A percentile compares a stretch with the other conserved stretches of the same genome.
These are phyloP conservation scores for Xylariaceae sp. DNA, from an alignment of 2,329 filamentous ascomycete species.

Conservation along the genomic window DNA sequence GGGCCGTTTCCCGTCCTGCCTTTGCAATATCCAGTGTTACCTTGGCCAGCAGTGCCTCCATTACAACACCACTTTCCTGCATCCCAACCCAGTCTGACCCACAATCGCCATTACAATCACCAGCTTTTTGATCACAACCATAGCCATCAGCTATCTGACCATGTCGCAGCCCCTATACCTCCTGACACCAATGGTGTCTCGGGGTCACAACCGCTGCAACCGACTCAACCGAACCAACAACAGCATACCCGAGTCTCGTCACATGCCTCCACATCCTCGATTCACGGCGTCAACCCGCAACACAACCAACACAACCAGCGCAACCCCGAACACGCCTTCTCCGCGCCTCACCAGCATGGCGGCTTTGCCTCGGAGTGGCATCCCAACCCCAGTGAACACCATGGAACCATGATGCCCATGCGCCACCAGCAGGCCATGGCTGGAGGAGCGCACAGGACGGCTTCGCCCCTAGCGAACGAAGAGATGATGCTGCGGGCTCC, in stretches of 20 bases:
- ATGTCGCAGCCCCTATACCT: neutral
- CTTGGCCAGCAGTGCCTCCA: no score
- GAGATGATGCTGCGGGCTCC: constrained; percentile 59
- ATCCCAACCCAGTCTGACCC: no score
- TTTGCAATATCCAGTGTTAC: no score
- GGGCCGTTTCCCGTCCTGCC: no score
- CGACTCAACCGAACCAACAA: constrained; percentile 34
- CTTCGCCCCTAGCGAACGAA: constrained; percentile 49
- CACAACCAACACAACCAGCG: constrained; percentile 47
- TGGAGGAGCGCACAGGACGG: constrained; percentile 24
- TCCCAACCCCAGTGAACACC: constrained; percentile 25
- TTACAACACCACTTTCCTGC: no score
- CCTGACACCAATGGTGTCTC: constrained; percentile 1
- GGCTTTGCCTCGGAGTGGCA: constrained; percentile 52
- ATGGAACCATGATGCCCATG: constrained; percentile 32
- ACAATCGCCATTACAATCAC: no score
- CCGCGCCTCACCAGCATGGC: constrained; percentile 29
- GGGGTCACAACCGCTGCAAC: constrained; percentile 31
- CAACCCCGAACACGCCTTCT: constrained; percentile 49
- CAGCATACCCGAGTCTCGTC: constrained; percentile 52
- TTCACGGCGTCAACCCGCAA: constrained; percentile 47
- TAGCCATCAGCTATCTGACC: no score
- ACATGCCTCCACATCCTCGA: constrained; percentile 55
- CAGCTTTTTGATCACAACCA: no score
- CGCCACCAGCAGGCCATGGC: constrained; percentile 43